Conservation (phyloP, 768 basidiomycete species). For the Trametes sanguinea region DNA sequence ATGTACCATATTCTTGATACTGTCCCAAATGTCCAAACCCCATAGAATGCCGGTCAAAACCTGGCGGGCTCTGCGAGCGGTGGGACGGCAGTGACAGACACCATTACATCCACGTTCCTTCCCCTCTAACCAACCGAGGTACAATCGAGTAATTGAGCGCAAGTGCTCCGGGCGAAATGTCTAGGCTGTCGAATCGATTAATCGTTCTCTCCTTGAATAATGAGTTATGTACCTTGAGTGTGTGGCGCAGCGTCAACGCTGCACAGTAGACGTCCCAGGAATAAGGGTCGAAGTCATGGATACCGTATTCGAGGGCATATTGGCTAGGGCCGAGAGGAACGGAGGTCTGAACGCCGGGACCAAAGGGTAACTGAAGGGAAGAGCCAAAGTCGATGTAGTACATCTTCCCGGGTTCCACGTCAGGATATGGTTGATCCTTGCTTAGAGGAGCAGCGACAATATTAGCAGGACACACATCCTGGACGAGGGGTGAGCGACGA, state of each 20-base stretch:
- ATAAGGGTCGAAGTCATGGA: background rate
- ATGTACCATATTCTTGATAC: no score
- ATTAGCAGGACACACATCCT: background rate
- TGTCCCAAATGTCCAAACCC: no score
- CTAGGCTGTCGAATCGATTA: no score
- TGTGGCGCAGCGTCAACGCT: background rate
- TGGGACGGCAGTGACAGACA: background rate
- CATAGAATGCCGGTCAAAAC: no score
- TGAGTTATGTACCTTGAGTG: background rate
- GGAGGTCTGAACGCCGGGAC: no score
- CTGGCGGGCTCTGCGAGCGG: no score
- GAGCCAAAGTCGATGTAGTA: background rate
- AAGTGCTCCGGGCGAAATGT: background rate
- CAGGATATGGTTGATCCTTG: background rate
- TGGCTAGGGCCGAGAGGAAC: background rate
- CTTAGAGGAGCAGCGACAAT: background rate
- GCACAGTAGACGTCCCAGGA: background rate
- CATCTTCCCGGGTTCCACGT: background rate
- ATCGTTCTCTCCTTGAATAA: no score
- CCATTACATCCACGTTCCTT: background rate
- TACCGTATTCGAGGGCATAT: background rate
- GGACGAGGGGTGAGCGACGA: background rate
- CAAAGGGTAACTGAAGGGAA: background rate
- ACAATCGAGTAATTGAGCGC: background rate
- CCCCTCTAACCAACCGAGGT: background rate